Percentiles rank a stretch among this genome's conserved stretches.
Conservation (phyloP, 352 stramenopile genomes). For the Phytophthora crassamura region DNA sequence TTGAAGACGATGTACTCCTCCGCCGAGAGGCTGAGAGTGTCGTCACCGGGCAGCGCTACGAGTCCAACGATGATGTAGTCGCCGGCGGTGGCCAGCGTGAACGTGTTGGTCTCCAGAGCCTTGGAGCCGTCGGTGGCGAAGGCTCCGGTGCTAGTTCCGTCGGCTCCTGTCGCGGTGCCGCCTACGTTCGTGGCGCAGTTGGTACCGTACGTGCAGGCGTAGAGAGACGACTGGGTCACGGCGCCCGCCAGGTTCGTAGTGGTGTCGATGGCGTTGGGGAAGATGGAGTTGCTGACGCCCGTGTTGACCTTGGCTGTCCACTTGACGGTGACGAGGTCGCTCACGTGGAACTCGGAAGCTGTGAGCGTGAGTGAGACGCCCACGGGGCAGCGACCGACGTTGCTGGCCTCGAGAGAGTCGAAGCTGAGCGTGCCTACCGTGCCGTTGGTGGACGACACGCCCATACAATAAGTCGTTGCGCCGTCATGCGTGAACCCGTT, state of each 20-base stretch:
- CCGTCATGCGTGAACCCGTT: conserved; percentile 69
- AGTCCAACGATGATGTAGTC: conserved; percentile 76
- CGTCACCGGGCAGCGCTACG: conserved; percentile 64
- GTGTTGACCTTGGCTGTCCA: conserved; percentile 51
- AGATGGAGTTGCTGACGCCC: conserved; percentile 55
- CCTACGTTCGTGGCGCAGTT: conserved; percentile 68
- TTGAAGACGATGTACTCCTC: conserved; percentile 75
- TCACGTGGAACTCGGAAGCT: conserved; percentile 54
- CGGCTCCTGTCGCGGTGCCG: conserved; percentile 41
- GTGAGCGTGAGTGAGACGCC: conserved; percentile 49
- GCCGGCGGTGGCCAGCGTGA: conserved; percentile 55
- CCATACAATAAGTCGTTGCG: conserved; percentile 78
- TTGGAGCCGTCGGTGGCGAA: conserved; percentile 59
- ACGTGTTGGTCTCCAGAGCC: conserved; percentile 51
- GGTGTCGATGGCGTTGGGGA: conserved; percentile 69
- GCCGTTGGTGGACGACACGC: conserved; percentile 30
- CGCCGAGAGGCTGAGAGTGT: conserved; percentile 50
- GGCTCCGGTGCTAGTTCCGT: conserved; percentile 38
- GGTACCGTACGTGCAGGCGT: conserved; percentile 65
- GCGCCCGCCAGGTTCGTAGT: conserved; percentile 37
- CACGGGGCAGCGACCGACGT: conserved; percentile 63
- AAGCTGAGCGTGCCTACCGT: conserved; percentile 49
- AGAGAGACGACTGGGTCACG: conserved; percentile 56
- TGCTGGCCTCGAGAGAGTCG: conserved; percentile 52
- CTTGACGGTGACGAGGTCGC: conserved; percentile 57